Conservation (phyloP, 805 yeast genomes). For the Saccharomycopsis fermentans region DNA sequence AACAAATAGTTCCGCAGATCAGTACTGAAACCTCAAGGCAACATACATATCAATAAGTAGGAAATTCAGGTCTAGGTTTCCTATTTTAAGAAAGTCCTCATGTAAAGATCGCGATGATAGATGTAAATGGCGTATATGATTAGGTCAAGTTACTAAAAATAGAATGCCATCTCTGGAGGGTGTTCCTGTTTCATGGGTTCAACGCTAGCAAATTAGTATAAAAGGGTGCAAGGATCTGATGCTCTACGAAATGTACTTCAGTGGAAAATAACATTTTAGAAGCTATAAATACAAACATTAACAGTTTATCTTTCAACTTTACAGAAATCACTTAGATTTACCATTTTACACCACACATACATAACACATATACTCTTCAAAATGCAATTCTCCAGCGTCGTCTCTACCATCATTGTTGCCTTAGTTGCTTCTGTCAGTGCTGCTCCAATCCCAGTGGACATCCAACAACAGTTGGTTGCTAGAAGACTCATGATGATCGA, state of each 20-base stretch:
- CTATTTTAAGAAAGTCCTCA: too few relatives aligned
- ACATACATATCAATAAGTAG: background rate
- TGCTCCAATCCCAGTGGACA: constrained; percentile 18
- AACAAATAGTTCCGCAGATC: background rate
- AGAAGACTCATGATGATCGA: constrained; percentile 8
- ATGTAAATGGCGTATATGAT: background rate
- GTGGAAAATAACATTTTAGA: too few relatives aligned
- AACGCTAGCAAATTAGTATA: background rate
- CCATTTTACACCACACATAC: too few relatives aligned
- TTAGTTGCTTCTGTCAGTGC: constrained; percentile 15
- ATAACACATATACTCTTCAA: too few relatives aligned
- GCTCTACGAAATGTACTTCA: too few relatives aligned
- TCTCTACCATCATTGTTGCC: constrained; percentile 9
- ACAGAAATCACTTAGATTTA: too few relatives aligned
- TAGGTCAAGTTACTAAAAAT: background rate
- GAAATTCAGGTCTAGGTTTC: too few relatives aligned
- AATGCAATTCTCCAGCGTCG: constrained; percentile 18
- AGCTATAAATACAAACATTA: too few relatives aligned
- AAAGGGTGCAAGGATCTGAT: background rate
- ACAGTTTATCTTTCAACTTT: too few relatives aligned
- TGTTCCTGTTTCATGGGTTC: background rate
- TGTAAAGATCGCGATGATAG: too few relatives aligned
- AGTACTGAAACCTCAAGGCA: background rate
- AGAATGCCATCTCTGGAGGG: background rate
- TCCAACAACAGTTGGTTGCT: constrained; percentile 12